Conservation (phyloP, 108 stramenopile species). For the Craspedostauros australis region DNA sequence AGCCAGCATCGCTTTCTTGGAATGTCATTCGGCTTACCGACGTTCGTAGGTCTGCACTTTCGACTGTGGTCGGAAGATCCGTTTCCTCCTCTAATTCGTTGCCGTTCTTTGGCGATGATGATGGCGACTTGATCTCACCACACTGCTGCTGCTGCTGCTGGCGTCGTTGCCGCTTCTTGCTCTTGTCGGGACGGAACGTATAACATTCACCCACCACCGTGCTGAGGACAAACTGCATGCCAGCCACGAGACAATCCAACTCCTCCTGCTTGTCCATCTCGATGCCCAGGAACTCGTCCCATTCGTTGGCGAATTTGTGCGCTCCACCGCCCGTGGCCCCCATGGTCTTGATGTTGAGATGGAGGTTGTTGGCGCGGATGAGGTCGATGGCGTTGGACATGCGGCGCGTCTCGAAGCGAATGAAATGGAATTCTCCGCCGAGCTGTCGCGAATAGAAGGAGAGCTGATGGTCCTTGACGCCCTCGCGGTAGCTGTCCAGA, state of each 20-base stretch:
- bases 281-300: slow-evolving; percentile 83
- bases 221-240: slow-evolving; percentile 93
- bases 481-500: slow-evolving; percentile 59
- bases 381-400: slow-evolving; percentile 91
- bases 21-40: neutral
- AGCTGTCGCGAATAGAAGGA: slow-evolving; percentile 84
- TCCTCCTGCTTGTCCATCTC: slow-evolving; percentile 91
- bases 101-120: neutral
- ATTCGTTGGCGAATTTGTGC: slow-evolving; percentile 90
- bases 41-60: no score
- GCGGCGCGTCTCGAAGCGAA: slow-evolving; percentile 92
- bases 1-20: no score
- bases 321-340: slow-evolving; percentile 95
- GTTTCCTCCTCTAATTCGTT: neutral
- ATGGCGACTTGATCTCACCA: no score
- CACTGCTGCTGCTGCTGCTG: slow-evolving; percentile 12
- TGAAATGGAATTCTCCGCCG: slow-evolving; percentile 93
- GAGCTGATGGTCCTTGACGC: slow-evolving; percentile 83
- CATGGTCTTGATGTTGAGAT: slow-evolving; percentile 68
- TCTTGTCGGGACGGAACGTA: slow-evolving; percentile 80
- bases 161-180: slow-evolving; percentile 2
- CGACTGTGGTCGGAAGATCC: no score
- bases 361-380: slow-evolving; percentile 75
- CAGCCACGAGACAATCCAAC: slow-evolving; percentile 91
- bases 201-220: slow-evolving; percentile 94